phyloP scores from a whole-genome alignment of 129 eudicot species.

The Escallonia herrerae region DNA sequence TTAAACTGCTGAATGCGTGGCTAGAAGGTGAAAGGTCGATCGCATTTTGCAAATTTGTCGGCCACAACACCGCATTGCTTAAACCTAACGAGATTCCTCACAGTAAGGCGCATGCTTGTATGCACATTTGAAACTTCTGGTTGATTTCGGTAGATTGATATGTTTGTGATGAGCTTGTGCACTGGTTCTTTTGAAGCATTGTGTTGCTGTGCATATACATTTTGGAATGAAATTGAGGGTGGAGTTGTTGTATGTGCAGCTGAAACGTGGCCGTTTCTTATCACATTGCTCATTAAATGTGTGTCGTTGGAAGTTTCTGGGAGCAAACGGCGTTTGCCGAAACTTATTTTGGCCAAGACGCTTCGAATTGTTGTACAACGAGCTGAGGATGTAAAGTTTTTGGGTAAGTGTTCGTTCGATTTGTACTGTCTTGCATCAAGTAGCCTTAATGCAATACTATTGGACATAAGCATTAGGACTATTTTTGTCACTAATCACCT shows the following conservation, averaged over 20 bases:
- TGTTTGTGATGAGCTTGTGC: not conserved
- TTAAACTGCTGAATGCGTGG: slow-evolving; percentile 76
- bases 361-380: slow-evolving; percentile 70
- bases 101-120: slow-evolving; percentile 36
- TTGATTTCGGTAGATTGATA: too few relatives aligned
- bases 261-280: slow-evolving; percentile 89
- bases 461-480: not conserved
- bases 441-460: slow-evolving; percentile 4
- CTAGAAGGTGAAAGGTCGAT: slow-evolving; percentile 66
- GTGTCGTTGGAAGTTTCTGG: slow-evolving; percentile 49
- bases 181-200: not conserved
- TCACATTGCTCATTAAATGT: slow-evolving; percentile 58
- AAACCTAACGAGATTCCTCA: slow-evolving; percentile 63
- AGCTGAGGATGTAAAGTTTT: slow-evolving; percentile 60
- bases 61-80: slow-evolving; percentile 57
- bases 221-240: slow-evolving; percentile 6
- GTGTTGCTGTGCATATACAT: slow-evolving; percentile 3
- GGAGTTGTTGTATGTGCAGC: slow-evolving; percentile 38
- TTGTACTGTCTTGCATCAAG: slow-evolving; percentile 9
- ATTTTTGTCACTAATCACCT: not conserved
- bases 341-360: slow-evolving; percentile 71
- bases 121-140: not conserved
- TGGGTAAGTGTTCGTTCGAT: slow-evolving; percentile 19
- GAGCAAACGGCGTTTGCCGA: slow-evolving; percentile 69
- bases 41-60: slow-evolving; percentile 64